Conservation (phyloP, 441 rosid genomes). For the Dalechampia spathulata region DNA sequence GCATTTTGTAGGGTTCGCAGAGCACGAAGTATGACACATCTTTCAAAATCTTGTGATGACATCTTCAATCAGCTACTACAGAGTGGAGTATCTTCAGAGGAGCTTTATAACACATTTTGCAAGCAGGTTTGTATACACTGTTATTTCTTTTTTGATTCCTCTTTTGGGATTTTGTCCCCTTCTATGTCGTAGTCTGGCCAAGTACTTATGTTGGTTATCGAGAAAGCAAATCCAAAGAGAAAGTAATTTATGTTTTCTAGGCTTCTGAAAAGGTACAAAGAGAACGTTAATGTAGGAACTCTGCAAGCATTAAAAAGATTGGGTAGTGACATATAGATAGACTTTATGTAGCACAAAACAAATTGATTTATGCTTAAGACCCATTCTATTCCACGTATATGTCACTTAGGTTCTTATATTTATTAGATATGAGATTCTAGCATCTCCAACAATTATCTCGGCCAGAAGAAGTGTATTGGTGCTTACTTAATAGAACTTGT, state of each 20-base stretch:
- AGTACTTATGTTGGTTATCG: background rate
- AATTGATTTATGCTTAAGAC: too few relatives aligned
- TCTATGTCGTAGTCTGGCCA: background rate
- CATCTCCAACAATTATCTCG: too few relatives aligned
- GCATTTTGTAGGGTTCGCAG: constrained; percentile 61
- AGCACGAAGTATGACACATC: constrained; percentile 39
- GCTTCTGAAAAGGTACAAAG: constrained; percentile 2
- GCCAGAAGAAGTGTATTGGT: too few relatives aligned
- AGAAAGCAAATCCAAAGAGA: background rate
- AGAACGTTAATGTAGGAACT: too few relatives aligned
- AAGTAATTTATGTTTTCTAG: background rate
- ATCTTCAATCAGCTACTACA: constrained; percentile 69
- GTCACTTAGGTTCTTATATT: too few relatives aligned
- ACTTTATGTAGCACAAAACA: too few relatives aligned
- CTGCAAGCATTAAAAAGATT: too few relatives aligned
- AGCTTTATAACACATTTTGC: constrained; percentile 79
- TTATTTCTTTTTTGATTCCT: constrained; percentile 2
- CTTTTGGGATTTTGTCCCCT: background rate
- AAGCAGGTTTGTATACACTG: constrained; percentile 50
- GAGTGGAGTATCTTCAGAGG: constrained; percentile 65
- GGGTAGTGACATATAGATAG: too few relatives aligned
- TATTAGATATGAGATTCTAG: too few relatives aligned
- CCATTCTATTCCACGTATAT: too few relatives aligned
- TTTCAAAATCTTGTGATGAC: constrained; percentile 84
- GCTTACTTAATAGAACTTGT: too few relatives aligned